Percentiles rank a stretch among this genome's conserved stretches.
phyloP scores from a whole-genome alignment of 331 rosid genomes.

The Erythrophleum ivorense region DNA sequence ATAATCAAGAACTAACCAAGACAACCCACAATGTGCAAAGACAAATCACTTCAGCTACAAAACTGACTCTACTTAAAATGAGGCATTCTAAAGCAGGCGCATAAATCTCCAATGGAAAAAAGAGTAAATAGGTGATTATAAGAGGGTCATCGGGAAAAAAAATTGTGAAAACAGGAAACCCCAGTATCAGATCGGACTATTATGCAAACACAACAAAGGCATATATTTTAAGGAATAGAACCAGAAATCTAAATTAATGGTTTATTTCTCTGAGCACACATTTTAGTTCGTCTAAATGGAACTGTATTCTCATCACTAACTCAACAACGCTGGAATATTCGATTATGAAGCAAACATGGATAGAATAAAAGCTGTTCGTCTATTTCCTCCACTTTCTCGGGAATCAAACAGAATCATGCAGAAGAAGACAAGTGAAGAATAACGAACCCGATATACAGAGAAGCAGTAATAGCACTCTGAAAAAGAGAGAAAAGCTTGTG shows the following conservation, averaged over 20 bases:
- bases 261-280: constrained; percentile 16
- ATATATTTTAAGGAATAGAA: constrained; percentile 19
- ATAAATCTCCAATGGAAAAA: background rate
- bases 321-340: constrained; percentile 27
- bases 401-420: constrained; percentile 36
- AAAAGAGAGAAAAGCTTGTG: constrained; percentile 52
- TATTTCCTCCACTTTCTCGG: constrained; percentile 21
- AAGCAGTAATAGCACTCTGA: constrained; percentile 51
- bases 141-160: background rate
- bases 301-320: constrained; percentile 28
- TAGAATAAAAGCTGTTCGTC: background rate
- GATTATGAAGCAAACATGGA: constrained; percentile 1
- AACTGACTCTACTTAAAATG: background rate
- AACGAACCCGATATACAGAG: constrained; percentile 62
- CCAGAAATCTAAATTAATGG: background rate
- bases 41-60: background rate
- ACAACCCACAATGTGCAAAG: background rate
- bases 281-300: constrained; percentile 11
- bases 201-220: background rate
- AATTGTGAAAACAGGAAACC: background rate
- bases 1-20: background rate
- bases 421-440: constrained; percentile 15
- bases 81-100: background rate
- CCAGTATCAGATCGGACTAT: constrained; percentile 3
- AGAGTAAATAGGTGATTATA: background rate